Evolutionary conservation across 1,139 yeast genomes (phyloP).

Genomic region (Blastobotrys malaysiensis): DNA sequence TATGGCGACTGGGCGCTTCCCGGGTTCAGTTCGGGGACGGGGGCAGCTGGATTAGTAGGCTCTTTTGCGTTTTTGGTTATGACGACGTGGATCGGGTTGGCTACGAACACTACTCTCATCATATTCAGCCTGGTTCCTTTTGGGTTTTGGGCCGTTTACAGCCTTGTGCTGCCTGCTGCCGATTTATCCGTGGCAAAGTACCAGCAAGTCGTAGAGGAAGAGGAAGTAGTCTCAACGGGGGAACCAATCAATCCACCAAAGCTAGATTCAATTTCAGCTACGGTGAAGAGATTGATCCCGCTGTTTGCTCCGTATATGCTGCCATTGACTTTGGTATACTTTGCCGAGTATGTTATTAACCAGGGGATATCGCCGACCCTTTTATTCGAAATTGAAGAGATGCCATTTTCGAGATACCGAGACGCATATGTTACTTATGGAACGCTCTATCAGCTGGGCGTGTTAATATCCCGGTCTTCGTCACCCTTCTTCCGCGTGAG

Average conservation of each 20-base stretch:
- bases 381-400: conserved; percentile 61
- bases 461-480: conserved; percentile 83
- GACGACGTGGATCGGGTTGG: conserved; percentile 49
- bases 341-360: conserved; percentile 82
- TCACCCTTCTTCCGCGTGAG: conserved; percentile 57
- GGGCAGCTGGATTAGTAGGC: conserved; percentile 89
- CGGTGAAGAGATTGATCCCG: conserved; percentile 44
- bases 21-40: conserved; percentile 93
- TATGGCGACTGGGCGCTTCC: conserved; percentile 53
- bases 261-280: conserved; percentile 11
- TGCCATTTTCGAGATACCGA: conserved; percentile 67
- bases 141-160: conserved; percentile 20
- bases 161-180: conserved; percentile 18
- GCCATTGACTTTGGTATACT: conserved; percentile 76
- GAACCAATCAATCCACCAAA: background rate
- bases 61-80: conserved; percentile 52
- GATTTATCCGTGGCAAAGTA: conserved; percentile 10
- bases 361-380: conserved; percentile 90
- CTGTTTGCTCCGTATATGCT: conserved; percentile 67
- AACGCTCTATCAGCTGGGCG: conserved; percentile 89
- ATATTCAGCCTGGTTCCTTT: conserved; percentile 38
- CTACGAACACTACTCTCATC: conserved; percentile 43
- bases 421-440: conserved; percentile 93
- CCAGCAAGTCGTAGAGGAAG: conserved; percentile 3
- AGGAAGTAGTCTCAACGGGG: background rate